Conservation (phyloP, 1,139 yeast genomes). For the Hemisphaericaspora xylofermentans region DNA sequence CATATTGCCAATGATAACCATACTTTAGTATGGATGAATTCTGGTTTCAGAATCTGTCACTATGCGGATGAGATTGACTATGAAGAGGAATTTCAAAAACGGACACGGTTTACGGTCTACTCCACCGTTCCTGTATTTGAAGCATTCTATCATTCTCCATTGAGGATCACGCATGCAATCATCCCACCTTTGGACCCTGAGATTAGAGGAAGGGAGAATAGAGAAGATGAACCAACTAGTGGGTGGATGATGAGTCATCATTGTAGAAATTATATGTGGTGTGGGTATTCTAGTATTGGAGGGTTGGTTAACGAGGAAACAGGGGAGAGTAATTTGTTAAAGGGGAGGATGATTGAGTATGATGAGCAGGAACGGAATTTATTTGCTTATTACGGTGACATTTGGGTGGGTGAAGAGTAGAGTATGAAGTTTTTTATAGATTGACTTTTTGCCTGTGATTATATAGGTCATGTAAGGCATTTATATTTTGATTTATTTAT, state of each 20-base stretch:
- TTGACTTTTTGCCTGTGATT: no score
- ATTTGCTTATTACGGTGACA: slow-evolving; percentile 32
- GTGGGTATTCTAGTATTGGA: slow-evolving; percentile 45
- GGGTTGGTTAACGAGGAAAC: slow-evolving; percentile 25
- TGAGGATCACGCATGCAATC: slow-evolving; percentile 28
- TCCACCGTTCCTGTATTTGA: slow-evolving; percentile 23
- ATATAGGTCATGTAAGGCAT: no score
- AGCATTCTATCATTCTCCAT: slow-evolving; percentile 25
- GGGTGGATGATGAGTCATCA: slow-evolving; percentile 37
- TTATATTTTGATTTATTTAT: no score
- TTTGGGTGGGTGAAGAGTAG: slow-evolving; percentile 36
- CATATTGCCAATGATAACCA: slow-evolving; percentile 33
- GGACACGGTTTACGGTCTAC: slow-evolving; percentile 21
- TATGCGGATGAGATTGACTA: slow-evolving; percentile 22
- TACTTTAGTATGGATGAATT: slow-evolving; percentile 34
- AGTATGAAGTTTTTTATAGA: no score
- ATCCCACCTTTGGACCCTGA: slow-evolving; percentile 28
- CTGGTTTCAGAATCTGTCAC: slow-evolving; percentile 34
- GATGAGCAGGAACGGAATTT: slow-evolving; percentile 22
- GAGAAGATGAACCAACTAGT: slow-evolving; percentile 31
- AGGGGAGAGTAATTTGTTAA: slow-evolving; percentile 22
- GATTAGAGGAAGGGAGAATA: slow-evolving; percentile 18
- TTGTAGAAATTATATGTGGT: slow-evolving; percentile 45
- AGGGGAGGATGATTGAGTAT: slow-evolving; percentile 28
- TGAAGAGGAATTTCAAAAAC: slow-evolving; percentile 21